Evolutionary conservation across 306 rosid genomes (phyloP).

Genomic region (Fragaria iinumae): DNA sequence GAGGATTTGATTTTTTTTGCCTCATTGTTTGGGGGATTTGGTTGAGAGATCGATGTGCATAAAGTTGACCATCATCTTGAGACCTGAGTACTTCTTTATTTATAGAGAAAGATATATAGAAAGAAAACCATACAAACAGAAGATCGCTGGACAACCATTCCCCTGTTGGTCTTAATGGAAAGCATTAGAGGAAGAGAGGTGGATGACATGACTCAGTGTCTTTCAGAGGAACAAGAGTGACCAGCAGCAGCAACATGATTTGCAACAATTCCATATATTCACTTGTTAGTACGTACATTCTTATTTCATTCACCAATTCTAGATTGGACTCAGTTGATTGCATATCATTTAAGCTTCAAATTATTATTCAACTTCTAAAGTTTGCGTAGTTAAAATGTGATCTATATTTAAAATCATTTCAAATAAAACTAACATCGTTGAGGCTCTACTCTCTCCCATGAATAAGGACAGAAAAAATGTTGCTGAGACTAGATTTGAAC

Average conservation of each 20-base stretch:
- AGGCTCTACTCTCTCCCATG: no score
- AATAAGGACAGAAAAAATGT: no score
- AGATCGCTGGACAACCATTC: background rate
- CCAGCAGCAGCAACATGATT: background rate
- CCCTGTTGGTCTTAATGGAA: background rate
- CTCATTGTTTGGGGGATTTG: background rate
- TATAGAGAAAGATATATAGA: background rate
- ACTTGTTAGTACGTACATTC: background rate
- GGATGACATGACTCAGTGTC: background rate
- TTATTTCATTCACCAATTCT: background rate
- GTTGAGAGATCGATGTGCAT: background rate
- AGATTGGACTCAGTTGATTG: background rate
- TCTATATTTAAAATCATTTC: no score
- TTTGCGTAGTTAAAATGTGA: no score
- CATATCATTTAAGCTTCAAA: background rate
- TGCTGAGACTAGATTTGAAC: no score
- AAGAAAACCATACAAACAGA: background rate
- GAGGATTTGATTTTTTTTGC: constrained; percentile 5
- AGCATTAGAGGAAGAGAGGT: background rate
- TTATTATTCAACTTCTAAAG: no score
- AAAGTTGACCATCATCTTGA: constrained; percentile 11
- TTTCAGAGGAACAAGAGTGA: background rate
- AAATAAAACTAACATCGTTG: no score
- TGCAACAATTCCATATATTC: background rate
- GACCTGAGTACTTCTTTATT: background rate